These are phyloP conservation scores for Phytopythium boreale DNA, from an alignment of 352 stramenopile species.

Conservation along the genomic window DNA sequence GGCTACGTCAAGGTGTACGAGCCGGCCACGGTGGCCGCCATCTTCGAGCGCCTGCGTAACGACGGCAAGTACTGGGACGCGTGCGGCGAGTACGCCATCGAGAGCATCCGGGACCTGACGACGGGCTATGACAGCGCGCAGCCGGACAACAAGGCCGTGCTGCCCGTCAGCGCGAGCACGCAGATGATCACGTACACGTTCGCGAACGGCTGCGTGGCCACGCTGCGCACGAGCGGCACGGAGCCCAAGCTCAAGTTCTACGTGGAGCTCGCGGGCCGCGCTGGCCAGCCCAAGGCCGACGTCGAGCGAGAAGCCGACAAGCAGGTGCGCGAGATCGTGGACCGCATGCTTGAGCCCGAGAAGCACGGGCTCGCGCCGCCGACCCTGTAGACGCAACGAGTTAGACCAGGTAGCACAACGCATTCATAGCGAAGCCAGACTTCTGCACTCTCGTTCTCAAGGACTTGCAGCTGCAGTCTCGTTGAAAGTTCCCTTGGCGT, in stretches of 20 bases:
- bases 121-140: constrained; percentile 87
- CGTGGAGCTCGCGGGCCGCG: constrained; percentile 86
- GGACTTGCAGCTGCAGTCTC: too few relatives aligned
- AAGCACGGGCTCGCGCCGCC: constrained; percentile 75
- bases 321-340: constrained; percentile 75
- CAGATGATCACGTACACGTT: constrained; percentile 98
- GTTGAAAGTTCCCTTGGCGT: too few relatives aligned
- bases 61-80: constrained; percentile 80
- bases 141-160: constrained; percentile 82
- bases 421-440: constrained; percentile 13
- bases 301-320: constrained; percentile 46
- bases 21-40: constrained; percentile 71
- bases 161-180: constrained; percentile 91
- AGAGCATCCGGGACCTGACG: constrained; percentile 84
- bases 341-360: constrained; percentile 78
- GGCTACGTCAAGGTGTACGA: constrained; percentile 97
- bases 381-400: constrained; percentile 3
- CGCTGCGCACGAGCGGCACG: constrained; percentile 96
- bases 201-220: constrained; percentile 94
- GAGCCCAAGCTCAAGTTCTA: constrained; percentile 99
- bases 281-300: constrained; percentile 62
- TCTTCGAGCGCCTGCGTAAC: constrained; percentile 93
- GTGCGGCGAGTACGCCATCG: constrained; percentile 84
- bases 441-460: constrained; percentile 7
- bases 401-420: neutral